Percentiles rank a stretch among this genome's conserved stretches.
phyloP scores from a whole-genome alignment of 768 basidiomycete genomes.

The Rhodotorula diobovata region DNA sequence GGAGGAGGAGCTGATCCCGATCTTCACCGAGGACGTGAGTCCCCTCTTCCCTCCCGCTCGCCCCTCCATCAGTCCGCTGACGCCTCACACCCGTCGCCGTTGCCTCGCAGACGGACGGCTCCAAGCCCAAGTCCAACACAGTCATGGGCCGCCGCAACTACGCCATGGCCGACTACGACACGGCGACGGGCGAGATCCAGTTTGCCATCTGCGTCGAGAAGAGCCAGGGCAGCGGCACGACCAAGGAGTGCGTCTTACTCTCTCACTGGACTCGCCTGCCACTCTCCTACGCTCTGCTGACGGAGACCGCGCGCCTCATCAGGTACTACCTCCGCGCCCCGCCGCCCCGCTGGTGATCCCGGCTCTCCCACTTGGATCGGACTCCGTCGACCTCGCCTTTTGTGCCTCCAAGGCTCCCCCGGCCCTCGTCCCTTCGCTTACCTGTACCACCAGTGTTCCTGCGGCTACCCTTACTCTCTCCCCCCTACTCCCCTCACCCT shows the following conservation, averaged over 20 bases:
- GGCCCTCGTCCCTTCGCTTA: too few species aligned
- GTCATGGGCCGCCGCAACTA: conserved; percentile 89
- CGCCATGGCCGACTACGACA: conserved; percentile 58
- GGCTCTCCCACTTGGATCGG: too few species aligned
- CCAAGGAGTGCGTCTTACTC: conserved; percentile 49
- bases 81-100: conserved; percentile 50
- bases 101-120: conserved; percentile 67
- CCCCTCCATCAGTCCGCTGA: conserved; percentile 2
- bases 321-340: conserved; percentile 22
- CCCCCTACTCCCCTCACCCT: too few species aligned
- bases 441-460: neutral
- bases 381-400: neutral
- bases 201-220: conserved; percentile 86
- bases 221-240: conserved; percentile 73
- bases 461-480: neutral
- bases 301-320: neutral
- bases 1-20: conserved; percentile 75
- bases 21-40: conserved; percentile 29
- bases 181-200: conserved; percentile 59
- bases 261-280: neutral
- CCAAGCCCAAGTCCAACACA: conserved; percentile 66
- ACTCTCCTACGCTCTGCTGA: too few species aligned
- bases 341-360: conserved; percentile 24
- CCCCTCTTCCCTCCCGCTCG: neutral
- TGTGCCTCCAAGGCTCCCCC: too few species aligned